These are phyloP conservation scores for Calonectria pauciramosa DNA, from an alignment of 2,329 filamentous ascomycete genomes.

Conservation along the genomic window DNA sequence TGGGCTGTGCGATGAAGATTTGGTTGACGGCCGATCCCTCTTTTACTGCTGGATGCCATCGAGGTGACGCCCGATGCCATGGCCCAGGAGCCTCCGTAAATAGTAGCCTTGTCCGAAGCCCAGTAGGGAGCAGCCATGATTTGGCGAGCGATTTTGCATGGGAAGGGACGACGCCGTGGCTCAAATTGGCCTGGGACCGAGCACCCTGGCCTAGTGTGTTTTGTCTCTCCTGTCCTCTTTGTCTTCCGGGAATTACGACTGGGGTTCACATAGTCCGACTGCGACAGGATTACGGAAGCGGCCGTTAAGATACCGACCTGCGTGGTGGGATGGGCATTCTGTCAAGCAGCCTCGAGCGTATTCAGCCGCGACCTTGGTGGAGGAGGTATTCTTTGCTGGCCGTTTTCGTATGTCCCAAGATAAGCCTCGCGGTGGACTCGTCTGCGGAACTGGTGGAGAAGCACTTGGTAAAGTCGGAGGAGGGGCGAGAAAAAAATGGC, in stretches of 20 bases:
- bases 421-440: neutral
- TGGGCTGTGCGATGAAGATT: neutral
- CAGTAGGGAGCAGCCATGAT: slow-evolving; percentile 8
- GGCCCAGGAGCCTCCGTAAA: slow-evolving; percentile 6
- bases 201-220: slow-evolving; percentile 33
- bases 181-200: slow-evolving; percentile 37
- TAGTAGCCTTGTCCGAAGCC: slow-evolving; percentile 13
- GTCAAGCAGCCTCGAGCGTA: neutral
- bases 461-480: neutral
- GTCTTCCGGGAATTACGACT: slow-evolving; percentile 12
- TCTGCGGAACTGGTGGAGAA: slow-evolving; percentile 12
- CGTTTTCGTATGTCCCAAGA: neutral
- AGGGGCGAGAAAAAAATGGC: neutral
- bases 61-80: slow-evolving; percentile 6
- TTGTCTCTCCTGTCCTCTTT: slow-evolving; percentile 22
- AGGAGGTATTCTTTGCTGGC: neutral
- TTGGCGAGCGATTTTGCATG: slow-evolving; percentile 8
- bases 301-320: neutral
- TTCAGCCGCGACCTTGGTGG: neutral
- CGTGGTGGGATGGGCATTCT: neutral
- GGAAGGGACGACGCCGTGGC: slow-evolving; percentile 28
- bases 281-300: slow-evolving; percentile 10
- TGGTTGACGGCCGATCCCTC: slow-evolving; percentile 7
- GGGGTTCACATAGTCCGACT: slow-evolving; percentile 6
- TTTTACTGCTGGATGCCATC: slow-evolving; percentile 3